These are phyloP conservation scores for Apostasia ramifera DNA, from an alignment of 106 monocot species.

Conservation along the genomic window DNA sequence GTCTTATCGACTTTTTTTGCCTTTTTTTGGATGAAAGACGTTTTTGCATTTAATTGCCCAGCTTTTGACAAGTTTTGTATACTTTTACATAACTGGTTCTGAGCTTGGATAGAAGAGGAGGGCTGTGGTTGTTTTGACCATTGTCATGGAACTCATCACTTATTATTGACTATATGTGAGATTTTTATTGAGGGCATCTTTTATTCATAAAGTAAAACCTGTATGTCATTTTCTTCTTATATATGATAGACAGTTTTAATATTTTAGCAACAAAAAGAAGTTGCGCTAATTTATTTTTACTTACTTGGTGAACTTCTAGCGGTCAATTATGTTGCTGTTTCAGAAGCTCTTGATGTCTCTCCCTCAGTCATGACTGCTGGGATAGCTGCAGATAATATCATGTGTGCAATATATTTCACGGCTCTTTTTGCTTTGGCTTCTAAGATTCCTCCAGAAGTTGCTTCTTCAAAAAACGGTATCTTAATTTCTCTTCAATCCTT, in stretches of 20 bases:
- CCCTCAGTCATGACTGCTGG: slow-evolving; percentile 80
- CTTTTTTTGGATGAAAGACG: no score
- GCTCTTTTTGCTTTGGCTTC: slow-evolving; percentile 70
- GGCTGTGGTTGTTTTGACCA: no score
- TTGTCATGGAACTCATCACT: no score
- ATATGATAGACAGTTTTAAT: not conserved
- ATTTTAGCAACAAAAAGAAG: not conserved
- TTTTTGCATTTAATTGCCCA: no score
- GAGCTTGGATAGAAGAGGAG: no score
- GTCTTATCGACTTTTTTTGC: no score
- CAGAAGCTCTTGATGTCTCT: slow-evolving; percentile 70
- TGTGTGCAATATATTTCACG: slow-evolving; percentile 77
- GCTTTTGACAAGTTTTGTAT: no score
- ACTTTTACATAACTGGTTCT: no score
- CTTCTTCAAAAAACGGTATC: slow-evolving; percentile 22
- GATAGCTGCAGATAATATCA: slow-evolving; percentile 78
- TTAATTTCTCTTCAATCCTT: not conserved
- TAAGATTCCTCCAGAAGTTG: slow-evolving; percentile 56
- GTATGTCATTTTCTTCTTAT: no score
- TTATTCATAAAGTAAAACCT: no score
- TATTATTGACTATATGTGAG: no score
- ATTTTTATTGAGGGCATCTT: not conserved
- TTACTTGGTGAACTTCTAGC: slow-evolving; percentile 27
- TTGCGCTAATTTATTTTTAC: not conserved
- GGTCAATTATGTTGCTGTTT: slow-evolving; percentile 83